Base-by-base conservation (phyloP, 176 grass and related monocot species). In the Raddia distichophylla region DNA sequence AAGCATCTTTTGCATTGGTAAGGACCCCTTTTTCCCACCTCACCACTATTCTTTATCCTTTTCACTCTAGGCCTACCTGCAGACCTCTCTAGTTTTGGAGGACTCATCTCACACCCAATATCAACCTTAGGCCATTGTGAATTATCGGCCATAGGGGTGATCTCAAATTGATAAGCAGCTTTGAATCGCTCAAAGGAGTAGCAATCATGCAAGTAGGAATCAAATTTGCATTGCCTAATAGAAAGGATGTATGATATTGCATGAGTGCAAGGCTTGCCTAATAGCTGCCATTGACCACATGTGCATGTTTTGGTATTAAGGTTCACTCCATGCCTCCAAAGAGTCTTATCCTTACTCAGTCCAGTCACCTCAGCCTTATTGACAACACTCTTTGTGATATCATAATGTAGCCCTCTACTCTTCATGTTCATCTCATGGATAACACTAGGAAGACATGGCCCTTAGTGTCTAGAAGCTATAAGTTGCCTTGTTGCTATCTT, bases 1-100 rank as follows among this genome's bases (percentile, higher is more conserved):
- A 65, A 65, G 27, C 76, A 78, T 49, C 32, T 64, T 65, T 78
- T 78, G 15, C 45, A 52, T 51, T 78, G 15, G 10, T 81, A 81
- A 3, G 65, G 40, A 40, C 37, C 37, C 18, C 77, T 55, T 80
- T 80, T 80, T 8, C 79, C 20, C 13, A 22, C 3, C 5, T 82
- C 55, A 50, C 64, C 79, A 14, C 16, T 61, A 20, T 43, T 34
- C 56, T 72, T 72, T 9, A 81, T 71, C 16, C 66, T 60, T 27
- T 17, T 7, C 45, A 62, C 59, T 37, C 68, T 72, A 13, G 67
- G 68, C 33, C 80, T 82, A 60, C 56, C 55, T 0, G 32, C 32
- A 5, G 16, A 2, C 34, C 48, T 71, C n/a, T 71, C 43, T 15
- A 43, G 44, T 7, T 18, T 35, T 35, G 79, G 40, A 71, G 68